These are phyloP conservation scores for Trypanosoma cruzi DNA, from an alignment of 208 protist genomes.

Conservation along the genomic window DNA sequence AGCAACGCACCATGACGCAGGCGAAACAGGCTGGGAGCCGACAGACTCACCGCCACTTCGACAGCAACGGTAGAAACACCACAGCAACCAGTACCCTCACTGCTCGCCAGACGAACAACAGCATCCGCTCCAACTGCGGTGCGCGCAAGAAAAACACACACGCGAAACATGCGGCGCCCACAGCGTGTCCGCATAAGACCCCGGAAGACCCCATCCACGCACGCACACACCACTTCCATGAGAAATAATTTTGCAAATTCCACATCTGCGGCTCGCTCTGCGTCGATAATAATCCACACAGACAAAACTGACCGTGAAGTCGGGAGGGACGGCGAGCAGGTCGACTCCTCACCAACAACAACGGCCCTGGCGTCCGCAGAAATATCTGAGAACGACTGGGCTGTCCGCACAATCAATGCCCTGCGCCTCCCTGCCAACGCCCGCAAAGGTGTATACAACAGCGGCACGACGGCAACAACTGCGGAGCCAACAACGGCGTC, in stretches of 20 bases:
- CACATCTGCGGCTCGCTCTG: slow-evolving; percentile 29
- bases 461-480: slow-evolving; percentile 35
- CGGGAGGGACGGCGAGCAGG: slow-evolving; percentile 23
- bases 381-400: slow-evolving; percentile 27
- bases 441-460: slow-evolving; percentile 37
- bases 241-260: slow-evolving; percentile 34
- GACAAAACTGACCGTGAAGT: slow-evolving; percentile 17
- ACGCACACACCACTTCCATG: slow-evolving; percentile 20
- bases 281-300: slow-evolving; percentile 17
- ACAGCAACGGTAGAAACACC: neutral
- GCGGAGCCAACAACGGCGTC: slow-evolving; percentile 25
- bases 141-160: slow-evolving; percentile 26
- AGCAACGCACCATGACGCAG: slow-evolving; percentile 12
- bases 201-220: neutral
- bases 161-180: slow-evolving; percentile 20
- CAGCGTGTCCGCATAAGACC: slow-evolving; percentile 18
- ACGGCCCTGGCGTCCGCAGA: slow-evolving; percentile 20
- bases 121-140: slow-evolving; percentile 9
- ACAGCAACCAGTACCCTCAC: neutral
- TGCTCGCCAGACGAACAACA: slow-evolving; percentile 10
- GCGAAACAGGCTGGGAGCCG: neutral
- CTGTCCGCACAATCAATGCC: slow-evolving; percentile 32
- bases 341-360: neutral
- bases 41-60: neutral
- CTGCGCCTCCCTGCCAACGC: slow-evolving; percentile 28